Percentiles rank a stretch among this genome's conserved stretches.
phyloP scores from a whole-genome alignment of 495 filamentous ascomycete species.

The Neurospora tetraspora region DNA sequence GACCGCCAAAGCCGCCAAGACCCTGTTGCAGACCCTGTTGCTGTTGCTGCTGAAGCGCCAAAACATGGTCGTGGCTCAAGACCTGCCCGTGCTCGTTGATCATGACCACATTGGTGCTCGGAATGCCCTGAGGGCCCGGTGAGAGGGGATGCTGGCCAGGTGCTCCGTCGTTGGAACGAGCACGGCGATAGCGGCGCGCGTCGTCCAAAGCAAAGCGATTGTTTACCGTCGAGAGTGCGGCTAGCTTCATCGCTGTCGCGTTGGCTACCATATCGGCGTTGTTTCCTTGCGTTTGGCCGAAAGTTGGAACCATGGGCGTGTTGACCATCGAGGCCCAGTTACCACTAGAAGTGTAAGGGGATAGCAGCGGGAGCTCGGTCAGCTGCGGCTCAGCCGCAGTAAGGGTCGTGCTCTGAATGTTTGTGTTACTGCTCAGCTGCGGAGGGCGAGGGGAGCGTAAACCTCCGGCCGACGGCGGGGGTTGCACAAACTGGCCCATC shows the following conservation, averaged over 20 bases:
- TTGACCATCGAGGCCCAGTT: constrained; percentile 99
- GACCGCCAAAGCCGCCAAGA: constrained; percentile 62
- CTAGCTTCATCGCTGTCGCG: constrained; percentile 97
- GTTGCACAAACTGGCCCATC: constrained; percentile 95
- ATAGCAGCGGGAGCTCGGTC: constrained; percentile 69
- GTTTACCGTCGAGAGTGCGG: constrained; percentile 93
- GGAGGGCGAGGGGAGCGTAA: constrained; percentile 72
- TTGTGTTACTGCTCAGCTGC: constrained; percentile 49
- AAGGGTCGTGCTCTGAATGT: constrained; percentile 75
- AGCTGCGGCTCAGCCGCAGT: constrained; percentile 58
- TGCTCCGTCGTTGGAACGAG: constrained; percentile 73
- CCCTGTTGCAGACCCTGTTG: constrained; percentile 30
- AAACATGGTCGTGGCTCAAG: constrained; percentile 71
- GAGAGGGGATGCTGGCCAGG: constrained; percentile 43
- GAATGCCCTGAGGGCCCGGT: constrained; percentile 39
- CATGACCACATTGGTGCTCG: constrained; percentile 67
- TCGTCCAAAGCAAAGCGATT: constrained; percentile 96
- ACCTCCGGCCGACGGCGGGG: constrained; percentile 65
- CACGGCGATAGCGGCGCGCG: constrained; percentile 84
- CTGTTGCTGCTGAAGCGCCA: constrained; percentile 64
- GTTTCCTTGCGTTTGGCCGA: constrained; percentile 46
- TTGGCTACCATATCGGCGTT: constrained; percentile 97
- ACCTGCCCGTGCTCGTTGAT: constrained; percentile 88
- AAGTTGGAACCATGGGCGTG: constrained; percentile 88
- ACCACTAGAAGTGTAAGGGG: constrained; percentile 76